Percentiles rank a stretch among this genome's conserved stretches.
phyloP scores from a whole-genome alignment of 2,329 filamentous ascomycete genomes.

The Sphaerulina populicola region DNA sequence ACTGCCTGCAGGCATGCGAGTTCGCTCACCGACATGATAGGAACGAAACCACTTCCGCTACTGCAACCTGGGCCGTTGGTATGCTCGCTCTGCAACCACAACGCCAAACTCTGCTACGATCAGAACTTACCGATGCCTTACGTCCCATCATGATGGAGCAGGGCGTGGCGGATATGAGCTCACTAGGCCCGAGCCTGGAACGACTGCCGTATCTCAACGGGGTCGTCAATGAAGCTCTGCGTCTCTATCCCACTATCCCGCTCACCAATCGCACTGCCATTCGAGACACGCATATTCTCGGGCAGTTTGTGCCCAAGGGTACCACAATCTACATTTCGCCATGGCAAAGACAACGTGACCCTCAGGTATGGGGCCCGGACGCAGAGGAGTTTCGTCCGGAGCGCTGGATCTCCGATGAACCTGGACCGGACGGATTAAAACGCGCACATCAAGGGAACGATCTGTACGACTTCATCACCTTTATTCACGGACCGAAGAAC shows the following conservation, averaged over 20 bases:
- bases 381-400: slow-evolving; percentile 38
- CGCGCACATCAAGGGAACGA: slow-evolving; percentile 59
- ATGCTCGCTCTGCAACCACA: slow-evolving; percentile 57
- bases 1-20: too few species aligned
- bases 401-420: slow-evolving; percentile 38
- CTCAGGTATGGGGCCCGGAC: slow-evolving; percentile 39
- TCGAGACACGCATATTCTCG: slow-evolving; percentile 37
- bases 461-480: slow-evolving; percentile 22
- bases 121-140: too few species aligned
- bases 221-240: slow-evolving; percentile 41
- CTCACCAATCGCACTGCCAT: slow-evolving; percentile 40
- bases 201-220: slow-evolving; percentile 40
- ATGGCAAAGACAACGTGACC: slow-evolving; percentile 39
- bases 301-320: slow-evolving; percentile 34
- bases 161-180: too few species aligned
- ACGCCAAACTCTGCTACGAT: slow-evolving; percentile 58
- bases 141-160: too few species aligned
- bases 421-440: slow-evolving; percentile 23
- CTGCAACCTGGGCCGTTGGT: slow-evolving; percentile 68
- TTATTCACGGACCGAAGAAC: slow-evolving; percentile 56
- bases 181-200: too few species aligned
- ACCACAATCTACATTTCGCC: slow-evolving; percentile 35
- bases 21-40: too few species aligned
- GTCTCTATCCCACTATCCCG: slow-evolving; percentile 43
- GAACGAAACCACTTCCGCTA: slow-evolving; percentile 64